A percentile compares a stretch with the other conserved stretches of the same genome.
Evolutionary conservation across 2,329 filamentous ascomycete species (phyloP).

Genomic region (Xylaria sp.): DNA sequence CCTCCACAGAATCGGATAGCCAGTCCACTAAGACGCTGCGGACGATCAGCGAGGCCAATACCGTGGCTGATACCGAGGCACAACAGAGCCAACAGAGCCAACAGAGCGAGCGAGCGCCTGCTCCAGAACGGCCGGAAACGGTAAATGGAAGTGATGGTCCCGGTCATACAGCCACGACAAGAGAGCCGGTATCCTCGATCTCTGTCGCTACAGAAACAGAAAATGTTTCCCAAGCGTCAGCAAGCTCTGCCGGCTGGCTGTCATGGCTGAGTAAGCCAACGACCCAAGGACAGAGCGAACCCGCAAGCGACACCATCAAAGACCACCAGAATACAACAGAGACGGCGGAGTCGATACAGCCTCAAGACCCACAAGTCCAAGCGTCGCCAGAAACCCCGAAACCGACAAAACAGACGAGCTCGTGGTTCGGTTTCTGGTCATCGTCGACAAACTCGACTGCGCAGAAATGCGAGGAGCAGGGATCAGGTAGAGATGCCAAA

Average conservation of each 20-base stretch:
- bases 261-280: conserved; percentile 60
- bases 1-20: conserved; percentile 47
- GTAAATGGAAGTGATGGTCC: conserved; percentile 16
- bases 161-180: conserved; percentile 11
- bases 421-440: conserved; percentile 53
- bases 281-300: conserved; percentile 26
- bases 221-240: conserved; percentile 35
- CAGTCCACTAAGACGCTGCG: conserved; percentile 48
- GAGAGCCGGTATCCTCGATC: conserved; percentile 1
- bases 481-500: conserved; percentile 33
- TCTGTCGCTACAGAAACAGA: conserved; percentile 29
- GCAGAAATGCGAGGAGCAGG: conserved; percentile 28
- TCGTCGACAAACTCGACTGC: conserved; percentile 36
- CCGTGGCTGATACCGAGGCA: conserved; percentile 41
- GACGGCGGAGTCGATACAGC: conserved; percentile 31
- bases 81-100: conserved; percentile 45
- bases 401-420: conserved; percentile 43
- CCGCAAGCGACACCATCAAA: conserved; percentile 31
- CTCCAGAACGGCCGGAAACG: conserved; percentile 27
- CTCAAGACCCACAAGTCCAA: conserved; percentile 37
- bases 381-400: conserved; percentile 39
- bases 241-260: conserved; percentile 62
- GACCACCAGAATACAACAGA: conserved; percentile 40
- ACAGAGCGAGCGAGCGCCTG: conserved; percentile 30
- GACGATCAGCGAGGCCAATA: conserved; percentile 47